Evolutionary conservation across 257 asterid species (phyloP), one percentile per base, ranked within the genome.

Genomic region (Jaltomata sinuosa): DNA sequence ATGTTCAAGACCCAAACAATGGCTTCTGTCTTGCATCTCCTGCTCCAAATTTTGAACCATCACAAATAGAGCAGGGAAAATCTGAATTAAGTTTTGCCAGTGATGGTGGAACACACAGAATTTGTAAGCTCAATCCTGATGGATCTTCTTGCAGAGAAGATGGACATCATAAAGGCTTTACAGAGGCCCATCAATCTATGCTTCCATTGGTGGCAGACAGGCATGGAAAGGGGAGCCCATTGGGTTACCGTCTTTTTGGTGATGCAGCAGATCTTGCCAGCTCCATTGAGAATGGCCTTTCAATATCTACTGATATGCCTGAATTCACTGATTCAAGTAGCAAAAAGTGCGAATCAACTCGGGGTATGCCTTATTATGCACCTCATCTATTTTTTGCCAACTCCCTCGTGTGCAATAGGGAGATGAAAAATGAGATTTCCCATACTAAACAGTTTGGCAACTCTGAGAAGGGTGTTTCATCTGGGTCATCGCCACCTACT

Each of bases 361-460:
- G 14, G 36, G 77, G 50, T 40, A 79, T 19, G 64, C 88, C 90
- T 78, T 34, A 18, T 85, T 77, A 21, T 84, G 87, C 88, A 4
- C 91, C 94, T 68, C 95, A 91, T 84, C 85, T 83, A 8, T 88
- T 77, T 85, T 90, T 84, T 81, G 50, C 88, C n/a, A 74, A 86
- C 27, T 87, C 93, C 78, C 82, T 27, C 42, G 67, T 12, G 62
- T 79, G 50, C 55, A 86, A 81, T 64, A 77, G 72, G 78, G 83
- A 81, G 79, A 34, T 21, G 38, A 74, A 49, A 61, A 50, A 15
- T 84, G 84, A 54, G 80, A 87, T 18, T 40, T 86, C 83, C 32
- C 88, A 87, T 83, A 49, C 71, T 12, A 84, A 79, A 25, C 88
- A 85, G 86, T 49, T 31, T n/a, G 80, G 81, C 50, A 72, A 69